phyloP scores from a whole-genome alignment of 192 early-diverging fungal species.

The Entomortierella lignicola region DNA sequence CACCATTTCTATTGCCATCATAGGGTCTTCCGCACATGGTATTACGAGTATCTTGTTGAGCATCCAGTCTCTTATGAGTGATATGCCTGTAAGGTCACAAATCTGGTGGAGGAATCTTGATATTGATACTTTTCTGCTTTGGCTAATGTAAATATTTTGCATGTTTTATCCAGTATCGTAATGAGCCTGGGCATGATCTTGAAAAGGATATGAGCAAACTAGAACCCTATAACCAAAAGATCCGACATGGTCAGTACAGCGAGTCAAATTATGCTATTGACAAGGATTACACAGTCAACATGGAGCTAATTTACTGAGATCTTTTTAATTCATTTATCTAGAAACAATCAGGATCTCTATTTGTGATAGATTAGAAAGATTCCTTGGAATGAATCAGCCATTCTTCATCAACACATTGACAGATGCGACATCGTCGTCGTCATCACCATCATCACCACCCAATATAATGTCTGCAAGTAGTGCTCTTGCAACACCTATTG shows the following conservation, averaged over 20 bases:
- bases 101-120: too few relatives aligned
- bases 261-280: not conserved
- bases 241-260: constrained; percentile 61
- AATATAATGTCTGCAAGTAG: constrained; percentile 5
- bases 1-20: not conserved
- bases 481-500: constrained; percentile 30
- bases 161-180: constrained; percentile 56
- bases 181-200: constrained; percentile 71
- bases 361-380: constrained; percentile 67
- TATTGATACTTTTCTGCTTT: too few relatives aligned
- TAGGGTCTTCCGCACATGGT: constrained; percentile 69
- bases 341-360: constrained; percentile 71
- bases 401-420: constrained; percentile 7
- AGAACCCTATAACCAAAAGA: constrained; percentile 69
- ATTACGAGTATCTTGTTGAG: constrained; percentile 68
- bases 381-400: constrained; percentile 49
- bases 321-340: constrained; percentile 21
- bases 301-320: not conserved
- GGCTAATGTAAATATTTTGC: not conserved
- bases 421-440: constrained; percentile 23
- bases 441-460: constrained; percentile 25
- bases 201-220: constrained; percentile 58
- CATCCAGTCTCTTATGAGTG: constrained; percentile 72
- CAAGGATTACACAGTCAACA: too few relatives aligned
- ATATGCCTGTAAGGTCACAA: constrained; percentile 54